These are phyloP conservation scores for Scleroderma citrinum DNA, from an alignment of 768 basidiomycete species.

Conservation along the genomic window DNA sequence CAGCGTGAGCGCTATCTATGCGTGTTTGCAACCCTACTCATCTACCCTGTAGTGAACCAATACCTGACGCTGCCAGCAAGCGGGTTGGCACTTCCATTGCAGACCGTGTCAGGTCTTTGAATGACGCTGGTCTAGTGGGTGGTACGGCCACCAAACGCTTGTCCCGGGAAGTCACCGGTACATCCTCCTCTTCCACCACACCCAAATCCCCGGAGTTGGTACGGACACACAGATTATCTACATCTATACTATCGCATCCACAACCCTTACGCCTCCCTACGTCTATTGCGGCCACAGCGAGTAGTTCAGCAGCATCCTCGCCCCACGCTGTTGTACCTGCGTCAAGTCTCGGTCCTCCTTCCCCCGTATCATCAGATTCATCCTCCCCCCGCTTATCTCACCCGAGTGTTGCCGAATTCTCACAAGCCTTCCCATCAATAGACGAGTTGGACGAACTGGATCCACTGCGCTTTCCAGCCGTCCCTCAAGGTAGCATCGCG, in stretches of 20 bases:
- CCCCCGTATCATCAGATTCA: slow-evolving; percentile 64
- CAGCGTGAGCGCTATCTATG: slow-evolving; percentile 21
- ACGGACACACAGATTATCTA: slow-evolving; percentile 37
- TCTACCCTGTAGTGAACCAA: slow-evolving; percentile 9
- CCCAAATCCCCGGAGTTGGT: slow-evolving; percentile 27
- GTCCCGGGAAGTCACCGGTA: slow-evolving; percentile 45
- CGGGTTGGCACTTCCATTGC: slow-evolving; percentile 67
- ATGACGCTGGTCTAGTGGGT: slow-evolving; percentile 64
- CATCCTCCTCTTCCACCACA: slow-evolving; percentile 24
- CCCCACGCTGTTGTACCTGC: slow-evolving; percentile 66
- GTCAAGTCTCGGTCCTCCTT: slow-evolving; percentile 69
- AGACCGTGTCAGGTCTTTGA: slow-evolving; percentile 72
- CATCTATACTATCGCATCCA: slow-evolving; percentile 26
- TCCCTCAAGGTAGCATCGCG: slow-evolving; percentile 31
- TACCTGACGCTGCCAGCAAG: slow-evolving; percentile 29
- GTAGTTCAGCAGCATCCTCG: slow-evolving; percentile 35
- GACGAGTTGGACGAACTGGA: slow-evolving; percentile 64
- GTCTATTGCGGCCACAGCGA: slow-evolving; percentile 18
- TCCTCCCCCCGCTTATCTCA: slow-evolving; percentile 48
- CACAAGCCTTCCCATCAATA: slow-evolving; percentile 68
- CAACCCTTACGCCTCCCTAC: slow-evolving; percentile 11
- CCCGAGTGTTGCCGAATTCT: slow-evolving; percentile 49
- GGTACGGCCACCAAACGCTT: slow-evolving; percentile 46
- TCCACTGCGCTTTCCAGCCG: slow-evolving; percentile 42
- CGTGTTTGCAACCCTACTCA: slow-evolving; percentile 7